A percentile compares a stretch with the other conserved stretches of the same genome.
Conservation (phyloP, 192 early-diverging fungal genomes). For the Anaeromyces robustus region DNA sequence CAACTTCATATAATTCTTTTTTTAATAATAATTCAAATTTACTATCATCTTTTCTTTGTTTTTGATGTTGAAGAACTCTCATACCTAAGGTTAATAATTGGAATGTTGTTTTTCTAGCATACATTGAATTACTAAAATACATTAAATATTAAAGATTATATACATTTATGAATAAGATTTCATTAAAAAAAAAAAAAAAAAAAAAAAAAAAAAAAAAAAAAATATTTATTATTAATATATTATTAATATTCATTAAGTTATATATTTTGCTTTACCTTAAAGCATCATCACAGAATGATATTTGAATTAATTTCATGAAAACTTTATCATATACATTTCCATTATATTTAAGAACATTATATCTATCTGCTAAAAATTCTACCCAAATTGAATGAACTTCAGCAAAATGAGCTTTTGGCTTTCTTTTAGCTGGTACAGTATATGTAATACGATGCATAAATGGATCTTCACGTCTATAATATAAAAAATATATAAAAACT, state of each 20-base stretch:
- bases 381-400: conserved; percentile 68
- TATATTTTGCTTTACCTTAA: neutral
- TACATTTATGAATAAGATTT: too few species aligned
- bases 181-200: neutral
- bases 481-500: too few species aligned
- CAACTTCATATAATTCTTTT: neutral
- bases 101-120: neutral
- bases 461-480: conserved; percentile 48
- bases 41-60: neutral
- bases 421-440: conserved; percentile 62
- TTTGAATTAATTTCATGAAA: conserved; percentile 62
- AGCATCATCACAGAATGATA: conserved; percentile 35
- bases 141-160: conserved; percentile 9
- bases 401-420: conserved; percentile 41
- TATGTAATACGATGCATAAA: conserved; percentile 88
- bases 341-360: conserved; percentile 62
- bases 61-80: neutral
- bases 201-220: neutral
- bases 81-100: neutral
- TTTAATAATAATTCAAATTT: neutral
- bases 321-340: conserved; percentile 56
- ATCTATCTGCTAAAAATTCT: conserved; percentile 68
- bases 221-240: conserved; percentile 13
- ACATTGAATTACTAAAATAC: conserved; percentile 40
- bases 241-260: conserved; percentile 16